Evolutionary conservation across 441 rosid genomes (phyloP), one percentile per base, ranked within the genome.

Genomic region (Erodium moschatum): DNA sequence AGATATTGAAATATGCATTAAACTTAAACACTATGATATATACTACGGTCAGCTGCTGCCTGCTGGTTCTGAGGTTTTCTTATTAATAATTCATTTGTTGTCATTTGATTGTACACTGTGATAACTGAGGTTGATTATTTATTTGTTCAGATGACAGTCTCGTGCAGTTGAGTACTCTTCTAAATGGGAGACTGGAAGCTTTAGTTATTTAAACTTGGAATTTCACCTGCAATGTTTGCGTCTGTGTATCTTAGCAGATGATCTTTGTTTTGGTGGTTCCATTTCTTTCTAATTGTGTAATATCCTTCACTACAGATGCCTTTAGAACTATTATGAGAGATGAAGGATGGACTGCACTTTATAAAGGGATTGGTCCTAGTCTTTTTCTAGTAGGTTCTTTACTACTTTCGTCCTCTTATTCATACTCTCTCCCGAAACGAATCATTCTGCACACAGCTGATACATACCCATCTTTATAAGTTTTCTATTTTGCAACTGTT

Each of bases 281-380:
- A 68, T 70, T 66, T 58, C 20, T 66, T 69, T 66, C 67, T 24
- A 54, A 58, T 54, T n/a, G 29, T 24, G 64, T 9, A 60, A 66
- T 74, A 15, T 76, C 70, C 42, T 58, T 62, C 60, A 24, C 75
- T 80, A 69, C 79, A 89, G 97, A 89, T 87, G 96, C 96, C 69
- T 70, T 91, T 68, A 81, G 85, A 82, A 93, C 97, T 74, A 93
- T 93, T 70, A 66, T 87, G 84, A 87, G 83, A 79, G 93, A 91
- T 81, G 98, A 93, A 84, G 98, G 98, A 40, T 86, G 87, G 86
- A 72, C 73, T 56, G 97, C 89, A 66, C 86, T 93, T 69, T 93
- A 90, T 80, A 90, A 78, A 80, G 97, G 97, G 72, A 74, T 93
- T 60, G 80, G 77, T 81, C 96, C 98, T 63, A 76, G 90, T 76